Evolutionary conservation across 331 rosid genomes (phyloP), one percentile per base, ranked within the genome.

Genomic region (Quercus tomentella): DNA sequence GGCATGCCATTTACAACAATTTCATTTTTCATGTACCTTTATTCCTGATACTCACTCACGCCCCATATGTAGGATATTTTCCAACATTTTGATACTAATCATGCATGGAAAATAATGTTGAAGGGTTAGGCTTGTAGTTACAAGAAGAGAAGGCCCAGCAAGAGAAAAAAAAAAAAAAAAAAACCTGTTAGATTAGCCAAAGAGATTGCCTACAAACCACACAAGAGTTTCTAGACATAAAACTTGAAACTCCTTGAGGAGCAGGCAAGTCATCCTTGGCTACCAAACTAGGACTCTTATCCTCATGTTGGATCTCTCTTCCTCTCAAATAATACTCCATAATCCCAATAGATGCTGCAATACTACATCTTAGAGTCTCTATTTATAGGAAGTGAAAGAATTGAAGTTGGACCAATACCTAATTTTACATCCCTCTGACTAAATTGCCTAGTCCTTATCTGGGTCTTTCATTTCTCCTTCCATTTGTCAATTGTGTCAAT

Each of bases 181-280:
- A 41, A 70, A 74, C 11, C 22, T 30, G 57, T 70, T 56, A 51
- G 28, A 21, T 65, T 81, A 81, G 84, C 81, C 74, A 70, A 61
- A 74, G 60, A 49, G 81, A 58, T 52, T 76, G 77, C 81, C 77
- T 81, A 43, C n/a, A 25, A 15, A n/a, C 49, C 79, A 37, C 52
- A 30, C 31, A n/a, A n/a, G 33, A 58, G 55, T 12, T 7, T 45
- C 25, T 4, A 7, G 26, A 54, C 30, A 30, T 30, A 30, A 30
- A 30, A 30, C 31, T 33, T 33, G 37, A 33, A 33, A 33, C 60
- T n/a, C 7, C 15, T 31, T 3, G 22, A 18, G 18, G 37, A 2
- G 56, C 67, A 51, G 73, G 82, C 82, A 79, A 79, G 73, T 72
- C 77, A 73, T 79, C 56, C 81, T 77, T 56, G 81, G 81, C 81